phyloP scores from a whole-genome alignment of 129 eudicot genomes.

The Centaurea solstitialis region DNA sequence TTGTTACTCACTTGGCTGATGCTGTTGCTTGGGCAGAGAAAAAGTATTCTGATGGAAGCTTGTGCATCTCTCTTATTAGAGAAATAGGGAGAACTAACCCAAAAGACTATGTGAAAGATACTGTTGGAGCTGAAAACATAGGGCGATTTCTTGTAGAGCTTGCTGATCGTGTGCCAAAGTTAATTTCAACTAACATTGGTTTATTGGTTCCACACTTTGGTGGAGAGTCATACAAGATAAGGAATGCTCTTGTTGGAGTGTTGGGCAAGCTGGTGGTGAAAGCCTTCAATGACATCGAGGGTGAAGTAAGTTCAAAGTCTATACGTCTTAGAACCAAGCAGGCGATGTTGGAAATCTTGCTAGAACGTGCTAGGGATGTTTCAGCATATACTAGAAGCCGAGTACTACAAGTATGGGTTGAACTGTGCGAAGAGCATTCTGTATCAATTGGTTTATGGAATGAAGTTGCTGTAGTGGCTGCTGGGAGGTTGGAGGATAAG shows the following conservation, averaged over 20 bases:
- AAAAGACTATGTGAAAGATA: slow-evolving; percentile 81
- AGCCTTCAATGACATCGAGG: slow-evolving; percentile 85
- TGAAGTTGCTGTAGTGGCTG: slow-evolving; percentile 90
- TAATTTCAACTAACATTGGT: slow-evolving; percentile 88
- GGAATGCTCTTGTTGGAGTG: slow-evolving; percentile 93
- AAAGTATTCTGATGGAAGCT: slow-evolving; percentile 87
- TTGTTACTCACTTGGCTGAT: slow-evolving; percentile 74
- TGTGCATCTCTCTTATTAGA: slow-evolving; percentile 75
- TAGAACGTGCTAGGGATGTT: slow-evolving; percentile 93
- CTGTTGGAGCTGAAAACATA: slow-evolving; percentile 90
- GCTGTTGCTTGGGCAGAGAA: slow-evolving; percentile 86
- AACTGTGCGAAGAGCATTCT: slow-evolving; percentile 89
- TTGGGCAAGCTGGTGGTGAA: slow-evolving; percentile 82
- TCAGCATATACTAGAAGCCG: slow-evolving; percentile 96
- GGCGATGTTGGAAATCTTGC: slow-evolving; percentile 94
- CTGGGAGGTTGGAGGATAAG: slow-evolving; percentile 95
- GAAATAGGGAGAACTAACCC: slow-evolving; percentile 93
- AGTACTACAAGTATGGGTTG: slow-evolving; percentile 94
- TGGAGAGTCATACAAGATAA: slow-evolving; percentile 94
- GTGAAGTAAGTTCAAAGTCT: slow-evolving; percentile 87
- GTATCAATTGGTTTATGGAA: slow-evolving; percentile 93
- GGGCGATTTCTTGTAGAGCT: slow-evolving; percentile 95
- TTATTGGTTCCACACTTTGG: slow-evolving; percentile 94
- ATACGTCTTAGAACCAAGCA: slow-evolving; percentile 91
- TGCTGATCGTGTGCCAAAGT: slow-evolving; percentile 83